Evolutionary conservation across 2,329 filamentous ascomycete genomes (phyloP).

Genomic region (Daldinia sp.): DNA sequence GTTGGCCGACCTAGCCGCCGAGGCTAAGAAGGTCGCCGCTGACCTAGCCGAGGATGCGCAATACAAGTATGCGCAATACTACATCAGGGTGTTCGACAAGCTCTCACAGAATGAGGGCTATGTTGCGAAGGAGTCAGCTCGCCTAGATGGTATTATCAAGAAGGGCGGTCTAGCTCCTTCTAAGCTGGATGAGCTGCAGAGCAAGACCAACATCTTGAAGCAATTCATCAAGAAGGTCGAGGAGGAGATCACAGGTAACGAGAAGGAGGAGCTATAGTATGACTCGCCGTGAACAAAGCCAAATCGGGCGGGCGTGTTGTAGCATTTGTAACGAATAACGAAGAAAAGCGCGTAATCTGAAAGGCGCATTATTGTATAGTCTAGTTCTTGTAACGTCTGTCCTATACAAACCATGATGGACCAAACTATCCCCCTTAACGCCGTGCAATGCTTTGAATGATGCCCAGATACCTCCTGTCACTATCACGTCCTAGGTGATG

Average conservation of each 20-base stretch:
- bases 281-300: slow-evolving; percentile 12
- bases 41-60: slow-evolving; percentile 68
- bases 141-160: slow-evolving; percentile 79
- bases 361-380: slow-evolving; percentile 19
- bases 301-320: slow-evolving; percentile 8
- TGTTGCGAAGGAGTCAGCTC: slow-evolving; percentile 83
- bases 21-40: slow-evolving; percentile 76
- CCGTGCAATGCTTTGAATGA: slow-evolving; percentile 34
- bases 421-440: slow-evolving; percentile 28
- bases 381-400: slow-evolving; percentile 12
- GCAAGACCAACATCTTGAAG: slow-evolving; percentile 86
- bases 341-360: slow-evolving; percentile 23
- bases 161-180: slow-evolving; percentile 86
- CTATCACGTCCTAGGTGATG: slow-evolving; percentile 50
- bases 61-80: slow-evolving; percentile 90
- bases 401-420: slow-evolving; percentile 10
- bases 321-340: slow-evolving; percentile 22
- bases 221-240: slow-evolving; percentile 73
- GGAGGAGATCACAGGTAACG: slow-evolving; percentile 66
- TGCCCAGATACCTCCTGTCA: neutral
- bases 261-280: slow-evolving; percentile 73
- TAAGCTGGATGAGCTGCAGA: slow-evolving; percentile 88
- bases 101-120: slow-evolving; percentile 78
- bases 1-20: slow-evolving; percentile 70
- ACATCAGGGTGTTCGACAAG: slow-evolving; percentile 90